These are phyloP conservation scores for Pseudocercospora macadamiae DNA, from an alignment of 2,329 filamentous ascomycete genomes.

Conservation along the genomic window DNA sequence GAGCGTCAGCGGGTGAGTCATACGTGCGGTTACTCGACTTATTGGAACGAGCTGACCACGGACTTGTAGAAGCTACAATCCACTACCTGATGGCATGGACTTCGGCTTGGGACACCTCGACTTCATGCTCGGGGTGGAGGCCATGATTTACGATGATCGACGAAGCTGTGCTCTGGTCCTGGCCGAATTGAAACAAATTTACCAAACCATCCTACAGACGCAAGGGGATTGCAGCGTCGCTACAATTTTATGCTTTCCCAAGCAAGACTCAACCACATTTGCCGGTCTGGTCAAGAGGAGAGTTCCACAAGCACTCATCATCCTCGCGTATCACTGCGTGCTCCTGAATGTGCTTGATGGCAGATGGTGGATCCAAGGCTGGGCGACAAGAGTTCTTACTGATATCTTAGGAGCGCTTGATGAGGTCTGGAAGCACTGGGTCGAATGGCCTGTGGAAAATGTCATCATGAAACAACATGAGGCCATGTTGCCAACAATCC, in stretches of 20 bases:
- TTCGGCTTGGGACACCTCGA: slow-evolving; percentile 37
- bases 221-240: slow-evolving; percentile 28
- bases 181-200: slow-evolving; percentile 33
- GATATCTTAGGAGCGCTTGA: slow-evolving; percentile 31
- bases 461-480: slow-evolving; percentile 27
- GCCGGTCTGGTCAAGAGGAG: slow-evolving; percentile 31
- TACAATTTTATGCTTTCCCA: slow-evolving; percentile 37
- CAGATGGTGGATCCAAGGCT: slow-evolving; percentile 36
- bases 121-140: slow-evolving; percentile 36
- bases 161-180: slow-evolving; percentile 31
- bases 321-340: slow-evolving; percentile 37
- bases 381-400: slow-evolving; percentile 30
- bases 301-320: slow-evolving; percentile 35
- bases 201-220: slow-evolving; percentile 24
- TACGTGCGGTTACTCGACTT: neutral
- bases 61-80: slow-evolving; percentile 14
- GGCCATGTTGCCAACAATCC: neutral
- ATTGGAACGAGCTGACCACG: neutral
- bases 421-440: slow-evolving; percentile 35
- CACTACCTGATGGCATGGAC: slow-evolving; percentile 34
- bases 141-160: slow-evolving; percentile 35
- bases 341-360: slow-evolving; percentile 33
- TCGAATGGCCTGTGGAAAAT: slow-evolving; percentile 35
- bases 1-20: slow-evolving; percentile 12
- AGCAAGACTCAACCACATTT: slow-evolving; percentile 32